These are phyloP conservation scores for Pinus albicaulis DNA, from an alignment of 75 land plant species.

Conservation along the genomic window DNA sequence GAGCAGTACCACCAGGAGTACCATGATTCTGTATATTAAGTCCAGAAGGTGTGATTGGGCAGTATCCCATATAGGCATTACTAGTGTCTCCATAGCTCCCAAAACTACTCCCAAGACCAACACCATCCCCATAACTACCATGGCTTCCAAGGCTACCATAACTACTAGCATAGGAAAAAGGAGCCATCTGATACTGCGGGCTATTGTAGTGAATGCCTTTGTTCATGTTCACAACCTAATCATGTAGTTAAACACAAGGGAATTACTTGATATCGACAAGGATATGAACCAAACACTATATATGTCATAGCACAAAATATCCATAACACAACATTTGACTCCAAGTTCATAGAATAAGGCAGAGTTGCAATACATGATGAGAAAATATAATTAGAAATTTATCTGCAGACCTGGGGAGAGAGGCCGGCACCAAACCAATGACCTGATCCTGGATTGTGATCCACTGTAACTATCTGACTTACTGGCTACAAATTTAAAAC, in stretches of 20 bases:
- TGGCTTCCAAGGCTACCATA: constrained; percentile 84
- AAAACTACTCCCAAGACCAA: constrained; percentile 67
- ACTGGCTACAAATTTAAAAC: constrained; percentile 45
- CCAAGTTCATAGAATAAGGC: background rate
- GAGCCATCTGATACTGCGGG: constrained; percentile 53
- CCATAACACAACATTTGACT: background rate
- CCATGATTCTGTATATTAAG: constrained; percentile 41
- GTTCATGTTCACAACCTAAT: constrained; percentile 57
- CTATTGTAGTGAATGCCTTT: constrained; percentile 29
- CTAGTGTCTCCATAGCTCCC: constrained; percentile 74
- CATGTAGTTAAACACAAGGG: background rate
- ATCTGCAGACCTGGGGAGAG: constrained; percentile 66
- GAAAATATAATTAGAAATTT: background rate
- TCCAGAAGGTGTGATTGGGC: constrained; percentile 51
- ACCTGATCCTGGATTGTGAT: constrained; percentile 81
- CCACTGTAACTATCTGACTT: constrained; percentile 50
- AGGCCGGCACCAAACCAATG: constrained; percentile 94
- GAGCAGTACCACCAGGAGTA: constrained; percentile 21
- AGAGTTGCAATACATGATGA: background rate
- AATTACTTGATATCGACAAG: background rate
- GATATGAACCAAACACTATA: background rate
- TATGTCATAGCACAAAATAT: background rate
- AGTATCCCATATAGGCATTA: constrained; percentile 27
- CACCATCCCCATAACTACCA: constrained; percentile 81
- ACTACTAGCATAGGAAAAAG: constrained; percentile 59